A percentile compares a stretch with the other conserved stretches of the same genome.
phyloP scores from a whole-genome alignment of 345 rosid species.

The Reutealis trisperma region DNA sequence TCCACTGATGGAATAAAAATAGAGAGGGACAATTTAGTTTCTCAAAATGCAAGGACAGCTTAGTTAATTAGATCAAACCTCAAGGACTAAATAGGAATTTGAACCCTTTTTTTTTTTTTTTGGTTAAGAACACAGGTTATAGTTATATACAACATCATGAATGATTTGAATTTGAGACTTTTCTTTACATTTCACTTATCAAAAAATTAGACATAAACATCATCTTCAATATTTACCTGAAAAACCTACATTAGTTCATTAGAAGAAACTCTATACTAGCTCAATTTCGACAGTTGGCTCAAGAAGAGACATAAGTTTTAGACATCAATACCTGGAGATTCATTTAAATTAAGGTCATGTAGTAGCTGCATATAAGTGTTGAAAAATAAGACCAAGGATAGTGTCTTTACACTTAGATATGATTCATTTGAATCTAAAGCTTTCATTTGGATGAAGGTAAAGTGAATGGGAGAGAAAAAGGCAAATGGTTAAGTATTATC shows the following conservation, averaged over 20 bases:
- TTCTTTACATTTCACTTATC: background rate
- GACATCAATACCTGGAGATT: background rate
- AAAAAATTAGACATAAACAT: background rate
- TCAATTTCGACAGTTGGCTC: background rate
- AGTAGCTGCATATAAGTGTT: background rate
- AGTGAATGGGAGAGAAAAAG: background rate
- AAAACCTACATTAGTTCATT: background rate
- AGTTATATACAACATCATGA: background rate
- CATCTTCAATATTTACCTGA: conserved; percentile 3
- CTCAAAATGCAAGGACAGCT: no score
- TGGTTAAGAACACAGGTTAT: background rate
- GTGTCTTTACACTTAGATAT: background rate
- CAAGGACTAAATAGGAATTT: no score
- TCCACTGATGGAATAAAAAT: no score
- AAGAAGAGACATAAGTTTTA: background rate
- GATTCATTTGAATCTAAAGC: background rate
- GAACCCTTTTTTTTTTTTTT: no score
- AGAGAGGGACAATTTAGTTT: no score
- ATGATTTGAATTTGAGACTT: background rate
- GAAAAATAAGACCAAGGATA: background rate
- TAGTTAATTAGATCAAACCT: no score
- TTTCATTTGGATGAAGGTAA: background rate
- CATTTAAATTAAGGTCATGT: background rate
- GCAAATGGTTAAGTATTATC: background rate
- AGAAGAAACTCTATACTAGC: background rate